Conservation (phyloP, 1,284 basidiomycete genomes). For the Ustilago bromivora region DNA sequence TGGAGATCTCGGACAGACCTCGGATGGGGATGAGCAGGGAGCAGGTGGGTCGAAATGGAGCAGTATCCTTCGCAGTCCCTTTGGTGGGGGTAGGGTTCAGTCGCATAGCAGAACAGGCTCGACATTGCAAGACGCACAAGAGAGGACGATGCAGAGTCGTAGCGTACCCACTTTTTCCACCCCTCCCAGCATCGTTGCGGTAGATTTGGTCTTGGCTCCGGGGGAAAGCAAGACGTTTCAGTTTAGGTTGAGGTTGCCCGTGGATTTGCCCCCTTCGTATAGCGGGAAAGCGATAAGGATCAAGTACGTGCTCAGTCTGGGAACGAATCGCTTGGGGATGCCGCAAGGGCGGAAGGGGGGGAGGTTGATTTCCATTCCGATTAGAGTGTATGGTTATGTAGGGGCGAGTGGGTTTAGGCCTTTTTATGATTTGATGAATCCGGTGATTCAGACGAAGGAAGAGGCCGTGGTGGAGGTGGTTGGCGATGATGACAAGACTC, state of each 20-base stretch:
- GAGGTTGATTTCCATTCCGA: slow-evolving; percentile 86
- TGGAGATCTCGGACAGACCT: slow-evolving; percentile 58
- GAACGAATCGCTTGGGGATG: slow-evolving; percentile 77
- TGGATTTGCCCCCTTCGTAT: slow-evolving; percentile 88
- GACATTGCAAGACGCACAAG: slow-evolving; percentile 74
- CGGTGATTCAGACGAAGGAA: slow-evolving; percentile 69
- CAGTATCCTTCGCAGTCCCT: slow-evolving; percentile 32
- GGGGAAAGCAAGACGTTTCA: slow-evolving; percentile 80
- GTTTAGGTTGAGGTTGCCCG: slow-evolving; percentile 70
- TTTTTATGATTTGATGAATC: slow-evolving; percentile 71
- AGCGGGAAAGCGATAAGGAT: slow-evolving; percentile 85
- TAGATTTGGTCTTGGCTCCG: slow-evolving; percentile 81
- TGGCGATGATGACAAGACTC: slow-evolving; percentile 11
- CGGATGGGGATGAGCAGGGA: slow-evolving; percentile 13
- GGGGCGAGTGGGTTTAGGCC: slow-evolving; percentile 68
- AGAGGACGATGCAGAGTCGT: slow-evolving; percentile 67
- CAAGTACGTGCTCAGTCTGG: slow-evolving; percentile 87
- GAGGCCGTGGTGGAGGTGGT: slow-evolving; percentile 56
- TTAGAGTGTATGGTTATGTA: slow-evolving; percentile 86
- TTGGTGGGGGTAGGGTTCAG: slow-evolving; percentile 18
- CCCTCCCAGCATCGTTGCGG: slow-evolving; percentile 84
- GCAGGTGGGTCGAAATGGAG: slow-evolving; percentile 27
- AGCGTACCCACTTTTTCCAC: slow-evolving; percentile 83
- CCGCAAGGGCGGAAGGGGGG: slow-evolving; percentile 73
- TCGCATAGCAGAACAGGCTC: slow-evolving; percentile 72